Conservation (phyloP, 148 eudicot species). For the Bassia scoparia region DNA sequence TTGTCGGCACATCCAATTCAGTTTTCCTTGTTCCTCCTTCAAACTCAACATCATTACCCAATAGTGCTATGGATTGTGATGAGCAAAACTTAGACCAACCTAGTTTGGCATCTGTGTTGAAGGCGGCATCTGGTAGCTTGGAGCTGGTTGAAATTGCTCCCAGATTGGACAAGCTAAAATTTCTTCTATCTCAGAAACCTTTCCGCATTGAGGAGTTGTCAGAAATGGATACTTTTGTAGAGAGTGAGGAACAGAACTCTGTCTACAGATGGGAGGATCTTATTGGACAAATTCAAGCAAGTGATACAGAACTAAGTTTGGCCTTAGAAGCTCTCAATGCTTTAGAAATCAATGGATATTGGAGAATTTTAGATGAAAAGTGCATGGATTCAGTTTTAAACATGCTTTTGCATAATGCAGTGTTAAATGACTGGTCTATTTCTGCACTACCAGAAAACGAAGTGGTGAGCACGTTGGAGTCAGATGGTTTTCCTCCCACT, state of each 20-base stretch:
- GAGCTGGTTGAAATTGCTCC: slow-evolving; percentile 89
- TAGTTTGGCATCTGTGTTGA: slow-evolving; percentile 50
- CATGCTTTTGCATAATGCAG: slow-evolving; percentile 66
- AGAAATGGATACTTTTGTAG: slow-evolving; percentile 36
- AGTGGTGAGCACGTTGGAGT: slow-evolving; percentile 45
- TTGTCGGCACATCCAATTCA: slow-evolving; percentile 87
- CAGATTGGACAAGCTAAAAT: slow-evolving; percentile 70
- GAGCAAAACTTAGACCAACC: slow-evolving; percentile 31
- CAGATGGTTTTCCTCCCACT: slow-evolving; percentile 62
- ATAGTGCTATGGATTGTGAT: slow-evolving; percentile 33
- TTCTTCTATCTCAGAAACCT: slow-evolving; percentile 57
- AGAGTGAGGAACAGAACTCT: slow-evolving; percentile 16
- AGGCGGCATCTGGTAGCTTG: slow-evolving; percentile 72
- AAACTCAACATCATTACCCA: slow-evolving; percentile 25
- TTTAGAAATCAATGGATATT: slow-evolving; percentile 69
- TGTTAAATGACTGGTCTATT: slow-evolving; percentile 72
- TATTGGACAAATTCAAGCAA: slow-evolving; percentile 65
- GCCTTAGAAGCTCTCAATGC: slow-evolving; percentile 67
- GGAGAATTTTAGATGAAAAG: slow-evolving; percentile 69
- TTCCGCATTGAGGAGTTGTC: slow-evolving; percentile 47
- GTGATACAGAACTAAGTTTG: slow-evolving; percentile 59
- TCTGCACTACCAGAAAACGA: slow-evolving; percentile 56
- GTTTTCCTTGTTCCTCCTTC: slow-evolving; percentile 77
- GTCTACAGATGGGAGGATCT: slow-evolving; percentile 84
- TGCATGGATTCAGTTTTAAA: slow-evolving; percentile 59